phyloP scores from a whole-genome alignment of 83 land plant species.

The Picea mariana region DNA sequence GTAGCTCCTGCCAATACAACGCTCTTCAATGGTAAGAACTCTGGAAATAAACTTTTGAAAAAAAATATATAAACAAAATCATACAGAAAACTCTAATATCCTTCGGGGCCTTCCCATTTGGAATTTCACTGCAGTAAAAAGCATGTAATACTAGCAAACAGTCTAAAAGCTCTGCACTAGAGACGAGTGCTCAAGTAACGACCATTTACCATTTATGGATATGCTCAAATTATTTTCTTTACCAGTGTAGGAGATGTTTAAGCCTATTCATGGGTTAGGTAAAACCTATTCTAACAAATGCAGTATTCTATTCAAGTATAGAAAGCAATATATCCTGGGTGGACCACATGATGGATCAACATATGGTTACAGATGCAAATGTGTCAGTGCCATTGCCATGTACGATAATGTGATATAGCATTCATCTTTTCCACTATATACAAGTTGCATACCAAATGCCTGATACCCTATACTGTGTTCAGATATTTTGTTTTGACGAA shows the following conservation, averaged over 20 bases:
- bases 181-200: background rate
- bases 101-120: background rate
- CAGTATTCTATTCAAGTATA: background rate
- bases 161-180: background rate
- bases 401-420: background rate
- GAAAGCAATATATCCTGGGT: background rate
- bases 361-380: background rate
- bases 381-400: background rate
- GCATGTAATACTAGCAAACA: background rate
- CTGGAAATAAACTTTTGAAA: background rate
- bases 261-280: background rate
- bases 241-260: background rate
- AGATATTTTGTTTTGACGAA: background rate
- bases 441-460: background rate
- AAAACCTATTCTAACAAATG: background rate
- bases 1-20: slow-evolving; percentile 46
- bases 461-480: background rate
- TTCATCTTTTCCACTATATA: background rate
- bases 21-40: background rate
- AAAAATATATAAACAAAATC: background rate
- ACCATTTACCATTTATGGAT: background rate
- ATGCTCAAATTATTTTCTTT: background rate
- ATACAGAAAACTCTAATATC: background rate
- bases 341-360: background rate
- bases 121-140: background rate